These are phyloP conservation scores for Jamesozyma hellenica DNA, from an alignment of 805 yeast species.

Conservation along the genomic window DNA sequence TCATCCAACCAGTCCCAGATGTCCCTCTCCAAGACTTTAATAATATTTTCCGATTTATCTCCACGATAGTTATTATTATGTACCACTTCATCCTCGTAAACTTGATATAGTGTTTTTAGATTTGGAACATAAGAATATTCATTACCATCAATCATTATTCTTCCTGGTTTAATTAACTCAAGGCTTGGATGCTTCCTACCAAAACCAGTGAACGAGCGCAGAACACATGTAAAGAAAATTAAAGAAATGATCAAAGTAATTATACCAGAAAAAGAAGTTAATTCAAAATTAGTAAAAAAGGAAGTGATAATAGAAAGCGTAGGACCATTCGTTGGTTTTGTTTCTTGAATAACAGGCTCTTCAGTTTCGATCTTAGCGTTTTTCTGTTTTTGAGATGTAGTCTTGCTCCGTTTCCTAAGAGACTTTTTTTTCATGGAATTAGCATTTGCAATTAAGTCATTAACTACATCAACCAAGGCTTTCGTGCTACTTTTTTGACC, in stretches of 20 bases:
- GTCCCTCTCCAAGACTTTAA: constrained; percentile 43
- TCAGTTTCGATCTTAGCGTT: neutral
- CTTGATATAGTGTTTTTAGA: constrained; percentile 30
- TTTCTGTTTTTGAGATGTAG: neutral
- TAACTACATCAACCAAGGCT: constrained; percentile 36
- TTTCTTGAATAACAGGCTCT: neutral
- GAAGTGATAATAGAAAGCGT: constrained; percentile 3
- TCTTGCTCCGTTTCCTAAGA: constrained; percentile 7
- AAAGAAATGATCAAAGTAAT: constrained; percentile 4
- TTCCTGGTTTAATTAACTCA: constrained; percentile 20
- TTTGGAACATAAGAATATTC: constrained; percentile 35
- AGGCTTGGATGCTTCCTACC: constrained; percentile 4
- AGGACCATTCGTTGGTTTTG: neutral
- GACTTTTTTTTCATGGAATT: constrained; percentile 5
- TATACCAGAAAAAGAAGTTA: constrained; percentile 15
- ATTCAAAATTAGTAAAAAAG: constrained; percentile 10
- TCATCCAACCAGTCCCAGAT: constrained; percentile 67
- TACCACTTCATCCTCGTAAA: constrained; percentile 24
- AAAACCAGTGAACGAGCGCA: constrained; percentile 6
- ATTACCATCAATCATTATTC: constrained; percentile 29
- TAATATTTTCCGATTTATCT: constrained; percentile 15
- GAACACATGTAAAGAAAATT: constrained; percentile 5
- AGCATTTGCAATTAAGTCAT: constrained; percentile 23
- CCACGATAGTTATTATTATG: constrained; percentile 2
- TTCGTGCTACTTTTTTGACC: constrained; percentile 57